These are phyloP conservation scores for Verticillium longisporum DNA, from an alignment of 2,329 filamentous ascomycete genomes.

Conservation along the genomic window DNA sequence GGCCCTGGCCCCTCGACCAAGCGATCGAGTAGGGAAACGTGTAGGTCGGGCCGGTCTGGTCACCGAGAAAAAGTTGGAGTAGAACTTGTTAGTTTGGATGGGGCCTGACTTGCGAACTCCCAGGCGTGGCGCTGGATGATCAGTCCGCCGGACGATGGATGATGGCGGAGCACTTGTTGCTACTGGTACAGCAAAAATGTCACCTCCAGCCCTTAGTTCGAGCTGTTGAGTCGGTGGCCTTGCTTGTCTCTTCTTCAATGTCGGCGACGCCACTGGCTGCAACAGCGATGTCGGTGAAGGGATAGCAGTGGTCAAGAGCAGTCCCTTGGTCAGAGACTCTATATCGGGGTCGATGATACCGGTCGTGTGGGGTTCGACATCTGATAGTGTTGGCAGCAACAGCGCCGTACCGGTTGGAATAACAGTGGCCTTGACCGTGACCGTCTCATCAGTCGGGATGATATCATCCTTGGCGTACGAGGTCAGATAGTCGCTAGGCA, in stretches of 20 bases:
- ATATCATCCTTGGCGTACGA: neutral
- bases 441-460: neutral
- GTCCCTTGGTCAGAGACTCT: neutral
- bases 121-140: neutral
- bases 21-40: slow-evolving; percentile 60
- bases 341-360: neutral
- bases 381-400: neutral
- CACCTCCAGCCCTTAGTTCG: neutral
- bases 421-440: neutral
- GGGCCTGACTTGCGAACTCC: slow-evolving; percentile 21
- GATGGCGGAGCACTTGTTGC: neutral
- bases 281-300: neutral
- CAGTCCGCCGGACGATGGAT: neutral
- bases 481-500: neutral
- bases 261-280: neutral
- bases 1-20: slow-evolving; percentile 52
- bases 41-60: slow-evolving; percentile 57
- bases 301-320: neutral
- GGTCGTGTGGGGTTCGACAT: neutral
- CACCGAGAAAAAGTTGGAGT: slow-evolving; percentile 65
- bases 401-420: neutral
- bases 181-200: neutral
- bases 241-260: neutral
- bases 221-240: neutral
- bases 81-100: slow-evolving; percentile 63